phyloP scores from a whole-genome alignment of 192 early-diverging fungal genomes.

The Coemansia sp. region DNA sequence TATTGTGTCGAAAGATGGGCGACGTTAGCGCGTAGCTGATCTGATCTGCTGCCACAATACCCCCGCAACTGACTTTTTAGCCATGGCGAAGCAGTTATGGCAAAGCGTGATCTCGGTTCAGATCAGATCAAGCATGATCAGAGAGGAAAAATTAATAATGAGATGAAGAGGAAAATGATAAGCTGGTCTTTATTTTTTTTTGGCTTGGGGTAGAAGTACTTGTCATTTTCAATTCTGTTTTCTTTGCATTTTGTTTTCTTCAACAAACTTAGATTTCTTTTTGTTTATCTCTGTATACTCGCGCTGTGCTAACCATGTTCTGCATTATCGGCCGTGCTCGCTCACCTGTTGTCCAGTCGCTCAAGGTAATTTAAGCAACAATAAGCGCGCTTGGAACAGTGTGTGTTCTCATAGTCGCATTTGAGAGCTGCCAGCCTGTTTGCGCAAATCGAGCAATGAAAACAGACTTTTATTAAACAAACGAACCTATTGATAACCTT shows the following conservation, averaged over 20 bases:
- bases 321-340: slow-evolving; percentile 28
- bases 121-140: background rate
- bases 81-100: slow-evolving; percentile 2
- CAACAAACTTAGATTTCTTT: background rate
- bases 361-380: slow-evolving; percentile 23
- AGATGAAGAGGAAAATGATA: background rate
- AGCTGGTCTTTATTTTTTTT: background rate
- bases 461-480: no score
- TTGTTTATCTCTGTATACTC: background rate
- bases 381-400: background rate
- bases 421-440: background rate
- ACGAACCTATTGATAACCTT: background rate
- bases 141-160: background rate
- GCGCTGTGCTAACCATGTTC: slow-evolving; percentile 20
- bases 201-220: background rate
- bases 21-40: no score
- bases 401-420: background rate
- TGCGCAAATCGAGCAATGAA: background rate
- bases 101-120: background rate
- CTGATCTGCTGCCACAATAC: no score
- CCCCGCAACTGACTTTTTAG: background rate
- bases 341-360: slow-evolving; percentile 17
- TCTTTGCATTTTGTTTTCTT: background rate
- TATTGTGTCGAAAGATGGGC: no score
- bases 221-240: background rate